These are phyloP conservation scores for Claviceps africana DNA, from an alignment of 2,329 filamentous ascomycete species.

Conservation along the genomic window DNA sequence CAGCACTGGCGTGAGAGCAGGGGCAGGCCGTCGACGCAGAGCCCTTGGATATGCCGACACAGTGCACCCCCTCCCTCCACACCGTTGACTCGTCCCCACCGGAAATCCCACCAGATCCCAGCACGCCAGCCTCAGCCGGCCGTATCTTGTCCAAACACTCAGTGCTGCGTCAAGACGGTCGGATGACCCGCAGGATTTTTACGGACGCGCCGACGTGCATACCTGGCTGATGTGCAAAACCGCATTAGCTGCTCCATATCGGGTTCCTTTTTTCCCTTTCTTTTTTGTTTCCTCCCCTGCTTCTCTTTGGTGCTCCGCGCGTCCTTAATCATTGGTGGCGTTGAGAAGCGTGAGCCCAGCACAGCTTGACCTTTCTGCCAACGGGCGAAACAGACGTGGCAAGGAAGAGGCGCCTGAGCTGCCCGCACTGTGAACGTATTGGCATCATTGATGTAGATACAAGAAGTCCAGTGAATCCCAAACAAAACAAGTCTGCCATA, in stretches of 20 bases:
- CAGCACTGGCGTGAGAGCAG: too few species aligned
- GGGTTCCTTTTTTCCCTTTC: neutral
- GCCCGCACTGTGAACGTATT: neutral
- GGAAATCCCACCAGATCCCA: neutral
- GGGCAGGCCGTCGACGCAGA: too few species aligned
- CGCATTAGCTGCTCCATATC: neutral
- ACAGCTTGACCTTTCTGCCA: too few species aligned
- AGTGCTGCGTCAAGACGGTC: neutral
- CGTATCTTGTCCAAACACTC: constrained; percentile 3
- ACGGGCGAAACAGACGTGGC: too few species aligned
- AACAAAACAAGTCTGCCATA: too few species aligned
- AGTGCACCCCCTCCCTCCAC: neutral
- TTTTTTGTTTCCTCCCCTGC: neutral
- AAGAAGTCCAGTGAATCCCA: too few species aligned
- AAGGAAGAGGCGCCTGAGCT: too few species aligned
- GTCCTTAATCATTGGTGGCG: neutral
- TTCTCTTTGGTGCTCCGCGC: neutral
- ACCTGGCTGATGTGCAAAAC: neutral
- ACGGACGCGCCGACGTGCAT: neutral
- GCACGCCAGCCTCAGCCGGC: neutral
- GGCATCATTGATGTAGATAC: too few species aligned
- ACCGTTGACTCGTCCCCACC: neutral
- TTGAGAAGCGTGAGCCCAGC: neutral
- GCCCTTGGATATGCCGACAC: neutral
- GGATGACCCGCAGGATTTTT: constrained; percentile 7